Base-by-base conservation (phyloP, 2,329 filamentous ascomycete species). In the Diaporthe vexans region DNA sequence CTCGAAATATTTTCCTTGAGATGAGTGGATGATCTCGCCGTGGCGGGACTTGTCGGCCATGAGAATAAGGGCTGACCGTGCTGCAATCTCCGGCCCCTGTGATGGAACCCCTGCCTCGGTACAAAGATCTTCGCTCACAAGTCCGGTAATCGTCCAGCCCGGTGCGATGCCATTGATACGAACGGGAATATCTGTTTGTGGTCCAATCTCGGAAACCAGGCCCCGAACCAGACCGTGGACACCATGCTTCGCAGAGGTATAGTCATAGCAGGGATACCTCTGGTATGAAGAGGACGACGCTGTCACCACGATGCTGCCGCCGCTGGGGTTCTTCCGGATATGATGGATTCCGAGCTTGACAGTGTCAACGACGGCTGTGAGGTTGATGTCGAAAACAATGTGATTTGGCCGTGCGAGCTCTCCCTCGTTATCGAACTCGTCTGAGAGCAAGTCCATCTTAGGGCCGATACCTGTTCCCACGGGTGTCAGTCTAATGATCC, bases 211-310 rank as follows among this genome's bases (percentile, higher is more conserved):
- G 11, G 63, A 52, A 21, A 52, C 24, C 0, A 67, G 63, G 2
- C 63, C 63, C 33, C 63, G 13, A 3, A 67, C 29, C 33, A 67
- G 46, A 26, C 63, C 63, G 37, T 52, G 29, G 6, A 67, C 63
- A 26, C 63, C 63, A n/a, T 67, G 63, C 46, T 67, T 67, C 1
- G 63, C 63, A 37, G 63, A 40, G 1, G 46, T 37, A 1, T 67
- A 67, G 46, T 67, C 63, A 2, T 67, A 67, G 29, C 21, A 19
- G 7, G 63, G 63, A 13, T 35, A 67, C 46, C 29, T n/a, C 46
- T 67, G 63, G 63, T 52, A 67, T 11, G 63, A 52, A 26, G 63
- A 67, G 13, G 63, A 13, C 15, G 63, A 67, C 63, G 63, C 63
- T 37, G 63, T 26, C 4, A 52, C 46, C 13, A 67, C 63, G 11